Conservation (phyloP, 208 protist species). For the Acanthamoeba divionensis region DNA sequence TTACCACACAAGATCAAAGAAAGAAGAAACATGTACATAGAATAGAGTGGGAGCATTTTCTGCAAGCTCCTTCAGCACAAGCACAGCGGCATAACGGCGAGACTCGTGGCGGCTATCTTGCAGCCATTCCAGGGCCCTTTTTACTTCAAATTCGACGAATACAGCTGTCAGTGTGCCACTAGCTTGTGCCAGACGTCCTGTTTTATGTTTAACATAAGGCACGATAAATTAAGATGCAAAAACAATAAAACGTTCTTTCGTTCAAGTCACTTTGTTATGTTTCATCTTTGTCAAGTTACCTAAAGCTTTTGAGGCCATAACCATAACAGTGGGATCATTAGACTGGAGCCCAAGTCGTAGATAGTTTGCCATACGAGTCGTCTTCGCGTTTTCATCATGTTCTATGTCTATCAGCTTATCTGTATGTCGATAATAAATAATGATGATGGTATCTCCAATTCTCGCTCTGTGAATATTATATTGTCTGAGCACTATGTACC, state of each 20-base stretch:
- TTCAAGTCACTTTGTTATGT: not conserved
- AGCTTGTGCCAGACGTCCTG: constrained; percentile 70
- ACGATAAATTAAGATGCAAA: not conserved
- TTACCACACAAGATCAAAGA: constrained; percentile 80
- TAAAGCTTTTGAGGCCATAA: constrained; percentile 75
- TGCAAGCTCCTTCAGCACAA: constrained; percentile 83
- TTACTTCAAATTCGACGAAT: constrained; percentile 84
- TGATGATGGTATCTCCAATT: not conserved
- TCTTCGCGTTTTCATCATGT: constrained; percentile 65
- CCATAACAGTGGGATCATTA: constrained; percentile 74
- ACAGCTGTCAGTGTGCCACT: constrained; percentile 81
- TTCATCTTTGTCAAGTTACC: constrained; percentile 47
- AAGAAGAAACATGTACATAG: constrained; percentile 76
- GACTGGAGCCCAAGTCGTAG: constrained; percentile 72
- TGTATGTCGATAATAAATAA: too few species aligned
- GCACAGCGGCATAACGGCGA: constrained; percentile 67
- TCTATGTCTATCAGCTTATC: constrained; percentile 69
- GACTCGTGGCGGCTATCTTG: constrained; percentile 59
- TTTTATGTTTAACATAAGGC: not conserved
- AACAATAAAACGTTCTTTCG: not conserved
- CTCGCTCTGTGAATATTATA: not conserved
- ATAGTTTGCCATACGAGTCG: constrained; percentile 79
- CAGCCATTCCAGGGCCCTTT: constrained; percentile 82
- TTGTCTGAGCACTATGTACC: constrained; percentile 10
- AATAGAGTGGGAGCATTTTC: constrained; percentile 85